Percentiles rank a stretch among this genome's conserved stretches.
Evolutionary conservation across 495 filamentous ascomycete genomes (phyloP).

Genomic region (Penicillium atrosanguineum): DNA sequence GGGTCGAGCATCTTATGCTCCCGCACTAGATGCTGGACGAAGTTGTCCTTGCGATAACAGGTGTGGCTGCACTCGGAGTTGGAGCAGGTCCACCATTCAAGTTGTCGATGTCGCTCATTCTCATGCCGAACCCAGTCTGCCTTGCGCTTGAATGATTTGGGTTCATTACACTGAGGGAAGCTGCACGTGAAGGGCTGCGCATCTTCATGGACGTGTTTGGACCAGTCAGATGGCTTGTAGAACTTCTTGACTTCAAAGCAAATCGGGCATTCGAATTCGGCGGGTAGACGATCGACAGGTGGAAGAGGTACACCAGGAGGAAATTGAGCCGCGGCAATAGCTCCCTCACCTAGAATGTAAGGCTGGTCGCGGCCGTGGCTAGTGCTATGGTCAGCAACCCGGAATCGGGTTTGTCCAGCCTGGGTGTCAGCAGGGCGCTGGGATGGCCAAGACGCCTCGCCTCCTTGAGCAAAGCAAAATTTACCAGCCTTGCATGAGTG

Average conservation of each 20-base stretch:
- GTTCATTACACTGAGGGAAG: conserved; percentile 77
- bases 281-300: conserved; percentile 73
- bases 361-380: conserved; percentile 62
- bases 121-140: conserved; percentile 98
- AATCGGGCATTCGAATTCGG: conserved; percentile 88
- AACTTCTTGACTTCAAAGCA: conserved; percentile 91
- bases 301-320: conserved; percentile 80
- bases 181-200: conserved; percentile 95
- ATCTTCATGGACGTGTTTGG: conserved; percentile 95
- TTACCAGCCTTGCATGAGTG: conserved; percentile 56
- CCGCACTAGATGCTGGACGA: conserved; percentile 89
- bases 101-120: conserved; percentile 86
- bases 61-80: conserved; percentile 76
- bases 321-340: conserved; percentile 68
- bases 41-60: conserved; percentile 93
- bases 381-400: conserved; percentile 49
- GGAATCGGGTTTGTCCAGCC: conserved; percentile 49
- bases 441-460: conserved; percentile 49
- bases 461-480: conserved; percentile 65
- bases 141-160: conserved; percentile 95
- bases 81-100: conserved; percentile 91
- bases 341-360: conserved; percentile 61
- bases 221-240: conserved; percentile 96
- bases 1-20: conserved; percentile 90
- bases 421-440: conserved; percentile 43